phyloP scores from a whole-genome alignment of 2,329 filamentous ascomycete genomes.

The Xylaria hypoxylon region DNA sequence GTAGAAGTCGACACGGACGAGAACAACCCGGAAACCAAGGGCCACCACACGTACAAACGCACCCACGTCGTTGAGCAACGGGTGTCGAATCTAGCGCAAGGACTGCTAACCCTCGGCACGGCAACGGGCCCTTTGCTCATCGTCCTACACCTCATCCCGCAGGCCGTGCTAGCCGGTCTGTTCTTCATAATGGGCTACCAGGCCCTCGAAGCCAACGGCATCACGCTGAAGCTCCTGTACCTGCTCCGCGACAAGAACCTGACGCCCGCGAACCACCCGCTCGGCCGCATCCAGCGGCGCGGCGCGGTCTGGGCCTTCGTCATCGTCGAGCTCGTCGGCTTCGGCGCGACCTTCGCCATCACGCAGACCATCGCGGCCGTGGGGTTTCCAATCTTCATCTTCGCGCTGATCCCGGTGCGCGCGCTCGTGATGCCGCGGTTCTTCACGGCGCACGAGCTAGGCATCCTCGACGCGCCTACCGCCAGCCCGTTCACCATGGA shows the following conservation, averaged over 20 bases:
- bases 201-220: constrained; percentile 80
- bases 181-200: constrained; percentile 90
- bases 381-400: constrained; percentile 81
- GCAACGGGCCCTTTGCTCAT: constrained; percentile 80
- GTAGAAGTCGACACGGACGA: constrained; percentile 64
- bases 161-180: constrained; percentile 81
- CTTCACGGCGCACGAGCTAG: constrained; percentile 71
- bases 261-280: constrained; percentile 69
- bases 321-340: constrained; percentile 73
- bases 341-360: constrained; percentile 83
- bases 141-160: constrained; percentile 81
- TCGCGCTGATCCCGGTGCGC: constrained; percentile 74
- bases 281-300: constrained; percentile 71
- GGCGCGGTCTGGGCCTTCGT: constrained; percentile 79
- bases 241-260: constrained; percentile 72
- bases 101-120: constrained; percentile 80
- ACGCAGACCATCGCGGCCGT: constrained; percentile 86
- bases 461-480: constrained; percentile 76
- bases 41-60: constrained; percentile 63
- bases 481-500: constrained; percentile 82
- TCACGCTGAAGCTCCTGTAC: constrained; percentile 80
- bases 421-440: constrained; percentile 71
- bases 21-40: constrained; percentile 63
- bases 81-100: constrained; percentile 81
- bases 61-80: constrained; percentile 82